Base-by-base conservation (phyloP, 148 eudicot species). In the Euryodendron excelsum region DNA sequence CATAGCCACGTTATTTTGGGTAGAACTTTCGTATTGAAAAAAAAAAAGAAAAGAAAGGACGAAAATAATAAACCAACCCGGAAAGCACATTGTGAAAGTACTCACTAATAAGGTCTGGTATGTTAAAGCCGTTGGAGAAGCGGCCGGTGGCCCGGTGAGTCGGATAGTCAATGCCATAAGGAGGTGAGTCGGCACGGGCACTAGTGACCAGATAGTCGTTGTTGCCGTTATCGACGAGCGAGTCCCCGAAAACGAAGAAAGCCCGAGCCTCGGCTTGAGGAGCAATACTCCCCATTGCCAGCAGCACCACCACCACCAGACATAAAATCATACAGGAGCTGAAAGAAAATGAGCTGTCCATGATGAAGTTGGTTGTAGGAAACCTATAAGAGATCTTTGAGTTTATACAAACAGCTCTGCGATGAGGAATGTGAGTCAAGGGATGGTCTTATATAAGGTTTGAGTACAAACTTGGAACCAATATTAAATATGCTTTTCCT, bases 111-210 rank as follows among this genome's bases (percentile, higher is more conserved):
- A 77, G 30, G 25, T 77, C 80, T 2, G 67, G 69, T 8, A 77
- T 52, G 80, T 77, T 77, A 6, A 25, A 2, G 63, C 80, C 80
- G 11, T 77, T 77, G 25, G 80, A 77, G 73, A 77, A 77, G 63
- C 80, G 80, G 33, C 80, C 73, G 48, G 80, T 77, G 44, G 80
- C 50, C 4, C 44, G 65, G 73, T 50, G 80, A 15, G 80, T 52
- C 3, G 80, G 80, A 18, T 77, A 67, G 28, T 77, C 80, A n/a
- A 77, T 77, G 21, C 80, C 80, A 5, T 66, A 77, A 31, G 80
- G 80, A 0, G 62, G 73, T 2, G 73, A 34, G 52, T 77, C 80
- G n/a, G 80, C 80, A 11, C 80, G 80, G 7, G 80, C 80, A 4
- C 36, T 53, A 65, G 80, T 77, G 37, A 30, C 36, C 31, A 77